Base-by-base conservation (phyloP, 805 yeast species). In the Diddensiella santjacobensis region DNA sequence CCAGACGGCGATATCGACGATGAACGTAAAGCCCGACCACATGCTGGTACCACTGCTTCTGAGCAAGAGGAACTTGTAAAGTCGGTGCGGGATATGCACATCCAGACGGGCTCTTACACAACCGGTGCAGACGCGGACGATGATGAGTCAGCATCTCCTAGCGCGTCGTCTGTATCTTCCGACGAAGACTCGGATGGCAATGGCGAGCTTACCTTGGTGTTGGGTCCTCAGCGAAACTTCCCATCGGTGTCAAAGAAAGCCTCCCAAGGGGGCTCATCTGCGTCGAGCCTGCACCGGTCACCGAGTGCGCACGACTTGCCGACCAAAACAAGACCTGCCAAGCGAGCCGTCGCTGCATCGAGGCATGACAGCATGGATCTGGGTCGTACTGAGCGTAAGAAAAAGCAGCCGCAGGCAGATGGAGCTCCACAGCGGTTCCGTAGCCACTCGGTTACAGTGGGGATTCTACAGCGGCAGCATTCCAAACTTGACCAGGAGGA, bases 131-230 rank as follows among this genome's bases (percentile, higher is more conserved):
- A 51, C 19, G 42, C 47, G 5, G 58, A 49, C 30, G 52, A 49
- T 20, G 58, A 48, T 31, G 53, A 46, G n/a, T 55, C 46, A 29
- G 56, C 49, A 15, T n/a, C 38, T 13, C 38, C 38, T 10, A 35
- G 20, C 20, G 8, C 38, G 38, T 35, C 38, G 38, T 26, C 31
- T 26, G 31, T 26, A 26, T 26, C 31, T 26, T 26, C 31, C 8
- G 51, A 47, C 15, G 49, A 44, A 4, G 58, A 54, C 18, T 48
- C 49, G 17, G 53, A 48, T 15, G 54, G 47, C 22, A 48, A 47
- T 26, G 59, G 61, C 18, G 61, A 58, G 40, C 24, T 58, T 45
- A 57, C 60, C 2, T 47, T 58, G 20, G 56, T 54, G 4, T 40
- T 57, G 41, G 59, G 58, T 6, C 60, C 59, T 3, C 40, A 40